phyloP scores from a whole-genome alignment of 2,329 filamentous ascomycete species.

The Didymella keratinophila region DNA sequence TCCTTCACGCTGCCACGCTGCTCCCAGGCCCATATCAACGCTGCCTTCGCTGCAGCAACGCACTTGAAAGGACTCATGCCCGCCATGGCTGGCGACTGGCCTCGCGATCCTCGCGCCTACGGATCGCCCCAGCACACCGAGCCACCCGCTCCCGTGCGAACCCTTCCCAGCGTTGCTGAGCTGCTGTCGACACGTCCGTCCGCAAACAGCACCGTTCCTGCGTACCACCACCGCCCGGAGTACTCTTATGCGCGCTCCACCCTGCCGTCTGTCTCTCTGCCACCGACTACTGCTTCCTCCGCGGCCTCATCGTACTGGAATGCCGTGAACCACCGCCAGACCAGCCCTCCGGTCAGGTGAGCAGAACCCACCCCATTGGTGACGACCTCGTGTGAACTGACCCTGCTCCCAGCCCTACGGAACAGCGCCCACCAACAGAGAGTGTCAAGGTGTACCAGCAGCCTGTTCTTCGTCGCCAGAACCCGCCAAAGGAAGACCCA shows the following conservation, averaged over 20 bases:
- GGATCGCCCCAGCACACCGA: conserved; percentile 16
- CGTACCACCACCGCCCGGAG: conserved; percentile 28
- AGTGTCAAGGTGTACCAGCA: conserved; percentile 7
- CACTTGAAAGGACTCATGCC: conserved; percentile 18
- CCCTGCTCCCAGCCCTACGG: conserved; percentile 12
- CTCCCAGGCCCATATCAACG: conserved; percentile 13
- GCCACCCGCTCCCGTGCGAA: conserved; percentile 21
- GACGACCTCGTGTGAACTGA: conserved; percentile 7
- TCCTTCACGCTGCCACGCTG: conserved; percentile 13
- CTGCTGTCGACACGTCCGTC: conserved; percentile 29
- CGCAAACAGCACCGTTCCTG: conserved; percentile 19
- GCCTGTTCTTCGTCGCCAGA: conserved; percentile 14
- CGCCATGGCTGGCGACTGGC: conserved; percentile 23
- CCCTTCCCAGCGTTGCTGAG: conserved; percentile 37
- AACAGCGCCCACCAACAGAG: conserved; percentile 8
- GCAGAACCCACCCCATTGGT: not conserved
- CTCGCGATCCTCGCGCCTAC: conserved; percentile 20
- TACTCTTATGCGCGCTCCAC: conserved; percentile 19
- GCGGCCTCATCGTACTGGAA: conserved; percentile 16
- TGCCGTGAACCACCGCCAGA: conserved; percentile 24
- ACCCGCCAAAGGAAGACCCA: conserved; percentile 11
- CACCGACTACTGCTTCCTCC: conserved; percentile 9
- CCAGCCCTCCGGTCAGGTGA: conserved; percentile 22
- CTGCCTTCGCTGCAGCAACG: conserved; percentile 14
- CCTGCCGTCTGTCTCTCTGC: conserved; percentile 19